These are phyloP conservation scores for Verruconis gallopava DNA, from an alignment of 2,329 filamentous ascomycete species.

Conservation along the genomic window DNA sequence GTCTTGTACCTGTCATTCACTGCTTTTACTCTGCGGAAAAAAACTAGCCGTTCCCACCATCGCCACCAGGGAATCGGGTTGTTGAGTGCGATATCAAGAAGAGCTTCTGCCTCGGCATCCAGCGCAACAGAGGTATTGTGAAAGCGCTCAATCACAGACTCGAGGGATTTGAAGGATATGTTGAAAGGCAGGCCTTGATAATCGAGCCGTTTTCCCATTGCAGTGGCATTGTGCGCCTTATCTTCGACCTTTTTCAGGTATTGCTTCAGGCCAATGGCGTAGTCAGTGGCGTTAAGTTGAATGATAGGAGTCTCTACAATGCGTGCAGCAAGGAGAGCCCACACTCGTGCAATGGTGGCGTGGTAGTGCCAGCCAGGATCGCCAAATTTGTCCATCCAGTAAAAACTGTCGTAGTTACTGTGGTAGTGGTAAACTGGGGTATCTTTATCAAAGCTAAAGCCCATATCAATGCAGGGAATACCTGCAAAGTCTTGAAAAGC, in stretches of 20 bases:
- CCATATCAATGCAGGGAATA: conserved; percentile 35
- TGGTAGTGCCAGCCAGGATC: conserved; percentile 52
- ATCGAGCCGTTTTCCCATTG: conserved; percentile 7
- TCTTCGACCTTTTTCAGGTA: conserved; percentile 31
- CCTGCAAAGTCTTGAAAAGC: conserved; percentile 41
- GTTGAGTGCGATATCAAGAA: conserved; percentile 34
- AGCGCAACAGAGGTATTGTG: conserved; percentile 35
- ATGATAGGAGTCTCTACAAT: conserved; percentile 35
- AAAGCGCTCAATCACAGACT: conserved; percentile 30
- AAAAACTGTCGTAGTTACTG: conserved; percentile 70
- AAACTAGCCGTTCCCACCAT: conserved; percentile 51
- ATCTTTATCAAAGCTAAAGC: conserved; percentile 26
- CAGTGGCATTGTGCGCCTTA: conserved; percentile 16
- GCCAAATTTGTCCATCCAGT: conserved; percentile 72
- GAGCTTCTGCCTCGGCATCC: conserved; percentile 30
- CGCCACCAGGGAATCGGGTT: conserved; percentile 64
- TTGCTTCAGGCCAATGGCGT: conserved; percentile 26
- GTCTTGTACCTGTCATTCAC: conserved; percentile 75
- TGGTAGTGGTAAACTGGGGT: conserved; percentile 57
- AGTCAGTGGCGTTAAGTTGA: conserved; percentile 34
- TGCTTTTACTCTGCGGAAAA: conserved; percentile 49
- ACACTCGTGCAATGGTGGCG: conserved; percentile 33
- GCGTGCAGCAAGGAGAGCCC: conserved; percentile 32
- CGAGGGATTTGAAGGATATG: conserved; percentile 10
- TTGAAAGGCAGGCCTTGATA: conserved; percentile 11